phyloP scores from a whole-genome alignment of 306 rosid genomes.

The Lupinus albus region DNA sequence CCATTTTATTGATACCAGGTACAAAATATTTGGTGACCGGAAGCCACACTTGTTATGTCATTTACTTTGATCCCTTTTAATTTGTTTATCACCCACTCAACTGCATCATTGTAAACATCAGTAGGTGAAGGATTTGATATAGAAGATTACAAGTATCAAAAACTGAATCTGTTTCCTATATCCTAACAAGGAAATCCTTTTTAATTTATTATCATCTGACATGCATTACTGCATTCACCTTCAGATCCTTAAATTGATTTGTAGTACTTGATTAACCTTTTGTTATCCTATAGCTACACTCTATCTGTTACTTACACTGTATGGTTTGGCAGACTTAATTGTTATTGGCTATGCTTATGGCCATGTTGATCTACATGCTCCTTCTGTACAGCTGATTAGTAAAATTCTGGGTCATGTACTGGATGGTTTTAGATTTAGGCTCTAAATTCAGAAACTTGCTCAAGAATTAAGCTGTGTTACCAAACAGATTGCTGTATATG shows the following conservation, averaged over 20 bases:
- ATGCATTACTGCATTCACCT: slow-evolving; percentile 10
- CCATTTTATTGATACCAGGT: slow-evolving; percentile 94
- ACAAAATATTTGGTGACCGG: neutral
- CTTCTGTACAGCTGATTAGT: neutral
- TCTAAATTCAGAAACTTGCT: neutral
- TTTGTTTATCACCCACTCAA: slow-evolving; percentile 32
- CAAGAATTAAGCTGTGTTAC: slow-evolving; percentile 13
- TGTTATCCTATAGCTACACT: neutral
- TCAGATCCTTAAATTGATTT: neutral
- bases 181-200: neutral
- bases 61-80: slow-evolving; percentile 3
- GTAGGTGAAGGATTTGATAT: slow-evolving; percentile 7
- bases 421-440: neutral
- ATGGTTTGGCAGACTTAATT: slow-evolving; percentile 5
- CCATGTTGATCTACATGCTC: neutral
- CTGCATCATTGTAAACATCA: neutral
- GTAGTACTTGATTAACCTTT: neutral
- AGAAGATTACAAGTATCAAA: slow-evolving; percentile 2
- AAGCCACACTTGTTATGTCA: slow-evolving; percentile 10
- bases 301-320: neutral
- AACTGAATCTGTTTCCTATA: slow-evolving; percentile 20
- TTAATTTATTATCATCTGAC: neutral
- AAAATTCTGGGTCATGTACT: neutral
- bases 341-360: neutral
- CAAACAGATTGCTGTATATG: neutral